These are phyloP conservation scores for Entomortierella parvispora DNA, from an alignment of 192 early-diverging fungal species.

Conservation along the genomic window DNA sequence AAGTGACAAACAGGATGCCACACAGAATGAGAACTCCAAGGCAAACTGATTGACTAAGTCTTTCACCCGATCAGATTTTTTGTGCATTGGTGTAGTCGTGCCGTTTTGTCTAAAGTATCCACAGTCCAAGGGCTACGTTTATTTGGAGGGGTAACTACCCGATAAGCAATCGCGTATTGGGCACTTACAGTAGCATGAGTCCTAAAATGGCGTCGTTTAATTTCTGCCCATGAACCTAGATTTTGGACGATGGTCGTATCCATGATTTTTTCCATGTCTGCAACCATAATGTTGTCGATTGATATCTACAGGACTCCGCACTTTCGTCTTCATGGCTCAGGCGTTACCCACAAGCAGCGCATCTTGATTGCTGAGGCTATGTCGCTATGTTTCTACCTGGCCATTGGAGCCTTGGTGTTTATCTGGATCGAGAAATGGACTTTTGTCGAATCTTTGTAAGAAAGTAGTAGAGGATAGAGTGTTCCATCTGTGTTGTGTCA, in stretches of 20 bases:
- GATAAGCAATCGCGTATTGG: too few relatives aligned
- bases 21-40: neutral
- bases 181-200: too few relatives aligned
- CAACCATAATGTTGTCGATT: slow-evolving; percentile 6
- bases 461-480: too few relatives aligned
- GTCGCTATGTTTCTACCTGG: slow-evolving; percentile 9
- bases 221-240: too few relatives aligned
- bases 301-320: slow-evolving; percentile 4
- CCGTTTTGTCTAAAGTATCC: slow-evolving; percentile 10
- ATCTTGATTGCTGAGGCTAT: slow-evolving; percentile 12
- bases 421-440: slow-evolving; percentile 14
- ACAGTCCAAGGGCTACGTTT: neutral
- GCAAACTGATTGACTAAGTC: too few relatives aligned
- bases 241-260: slow-evolving; percentile 13
- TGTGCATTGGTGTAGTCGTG: slow-evolving; percentile 1
- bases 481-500: neutral
- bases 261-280: neutral
- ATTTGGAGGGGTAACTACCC: slow-evolving; percentile 9
- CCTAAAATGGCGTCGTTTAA: too few relatives aligned
- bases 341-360: slow-evolving; percentile 9
- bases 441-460: slow-evolving; percentile 1
- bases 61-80: neutral
- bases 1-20: neutral
- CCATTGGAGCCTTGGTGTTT: slow-evolving; percentile 5
- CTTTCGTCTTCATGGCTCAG: slow-evolving; percentile 1